Base-by-base conservation (phyloP, 208 protist species). In the Leishmania lainsoni region DNA sequence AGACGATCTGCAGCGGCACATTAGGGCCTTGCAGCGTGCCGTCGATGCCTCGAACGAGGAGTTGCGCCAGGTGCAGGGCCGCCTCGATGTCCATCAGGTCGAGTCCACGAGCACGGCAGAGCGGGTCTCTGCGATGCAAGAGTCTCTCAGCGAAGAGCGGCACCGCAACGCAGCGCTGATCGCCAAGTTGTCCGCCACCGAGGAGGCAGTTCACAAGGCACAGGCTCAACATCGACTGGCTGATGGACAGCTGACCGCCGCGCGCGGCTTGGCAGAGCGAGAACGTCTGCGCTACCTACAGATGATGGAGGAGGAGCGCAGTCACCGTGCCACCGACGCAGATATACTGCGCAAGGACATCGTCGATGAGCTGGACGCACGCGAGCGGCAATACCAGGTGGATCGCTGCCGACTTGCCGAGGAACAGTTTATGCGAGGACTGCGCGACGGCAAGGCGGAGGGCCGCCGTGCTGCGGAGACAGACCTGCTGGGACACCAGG, bases 1-100 rank as follows among this genome's bases (percentile, higher is more conserved):
- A 66, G 94, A 97, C 14, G 94, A 97, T 85, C 83, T 89, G 17
- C 86, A 94, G 74, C 86, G 94, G 9, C 94, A 94, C 85, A 65
- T 94, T 22, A 77, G 75, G n/a, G 90, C 91, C 6, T 86, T 94
- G 71, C 90, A 94, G 78, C 89, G 88, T 58, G 78, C 93, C 16
- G 85, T 93, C 26, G 87, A 87, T 32, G 83, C 85, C 5, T 86
- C 90, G 5, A 87, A 90, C 32, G 90, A 93, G 35, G 92, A 96
- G 85, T 75, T 95, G 54, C 88, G 89, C 17, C 83, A 92, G 82
- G 56, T 92, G 65, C 88, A 88, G 39, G 83, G 87, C 14, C 80
- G 85, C 45, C 63, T 87, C 35, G 90, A 92, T 39, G 63, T 95
- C 42, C 84, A 90, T 70, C 77, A 86, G 20, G 88, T 95, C 66